Percentiles rank a stretch among this genome's conserved stretches.
phyloP scores from a whole-genome alignment of 106 monocot species.

The Dendrobium catenatum region DNA sequence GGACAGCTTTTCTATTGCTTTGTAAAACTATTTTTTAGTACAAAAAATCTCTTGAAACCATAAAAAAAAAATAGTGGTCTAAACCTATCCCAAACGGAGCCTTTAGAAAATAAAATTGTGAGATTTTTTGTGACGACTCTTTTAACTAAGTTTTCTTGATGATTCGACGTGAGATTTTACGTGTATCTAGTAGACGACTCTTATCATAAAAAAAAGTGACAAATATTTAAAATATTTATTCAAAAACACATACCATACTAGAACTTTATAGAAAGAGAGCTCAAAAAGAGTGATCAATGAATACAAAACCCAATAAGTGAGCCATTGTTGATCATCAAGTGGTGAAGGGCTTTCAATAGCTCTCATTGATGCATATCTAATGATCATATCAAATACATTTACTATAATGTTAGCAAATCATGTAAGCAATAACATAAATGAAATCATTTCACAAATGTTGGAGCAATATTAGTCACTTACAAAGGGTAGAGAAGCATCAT shows the following conservation, averaged over 20 bases:
- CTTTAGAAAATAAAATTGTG: too few relatives aligned
- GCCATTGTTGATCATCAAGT: slow-evolving; percentile 96
- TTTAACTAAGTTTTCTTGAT: background rate
- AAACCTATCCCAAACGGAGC: too few relatives aligned
- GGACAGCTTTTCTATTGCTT: too few relatives aligned
- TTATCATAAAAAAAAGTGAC: background rate
- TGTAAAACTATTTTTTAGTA: too few relatives aligned
- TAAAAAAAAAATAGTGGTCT: too few relatives aligned
- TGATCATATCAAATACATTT: background rate
- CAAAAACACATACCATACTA: slow-evolving; percentile 43
- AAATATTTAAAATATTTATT: background rate
- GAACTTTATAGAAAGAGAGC: slow-evolving; percentile 68
- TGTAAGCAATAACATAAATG: background rate
- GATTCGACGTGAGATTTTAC: background rate
- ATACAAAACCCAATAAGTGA: slow-evolving; percentile 95
- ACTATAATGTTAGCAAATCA: background rate
- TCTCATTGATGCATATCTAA: slow-evolving; percentile 81
- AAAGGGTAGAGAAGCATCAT: slow-evolving; percentile 82
- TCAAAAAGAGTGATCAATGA: slow-evolving; percentile 84
- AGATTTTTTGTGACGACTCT: too few relatives aligned
- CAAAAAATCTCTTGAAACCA: too few relatives aligned
- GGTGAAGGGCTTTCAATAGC: slow-evolving; percentile 87
- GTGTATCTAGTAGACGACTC: background rate
- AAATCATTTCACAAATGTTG: background rate
- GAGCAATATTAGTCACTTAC: slow-evolving; percentile 37